phyloP scores from a whole-genome alignment of 1,284 basidiomycete genomes.

The Ceratobasidium sp. region DNA sequence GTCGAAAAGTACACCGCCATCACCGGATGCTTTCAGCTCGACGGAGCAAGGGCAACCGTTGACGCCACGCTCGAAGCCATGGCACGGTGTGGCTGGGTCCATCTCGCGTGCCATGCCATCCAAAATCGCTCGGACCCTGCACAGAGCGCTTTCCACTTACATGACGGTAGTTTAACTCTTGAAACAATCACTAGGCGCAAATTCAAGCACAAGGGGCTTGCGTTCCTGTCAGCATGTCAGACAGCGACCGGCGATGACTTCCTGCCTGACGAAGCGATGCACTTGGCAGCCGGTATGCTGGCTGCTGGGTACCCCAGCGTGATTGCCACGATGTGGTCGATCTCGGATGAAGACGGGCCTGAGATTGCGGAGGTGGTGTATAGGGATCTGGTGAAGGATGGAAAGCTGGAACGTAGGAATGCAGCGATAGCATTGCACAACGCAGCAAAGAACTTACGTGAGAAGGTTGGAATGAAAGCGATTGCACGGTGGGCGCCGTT shows the following conservation, averaged over 20 bases:
- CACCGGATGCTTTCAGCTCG: not conserved
- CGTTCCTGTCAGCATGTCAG: not conserved
- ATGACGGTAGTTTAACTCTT: no score
- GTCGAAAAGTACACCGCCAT: not conserved
- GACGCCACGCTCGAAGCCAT: not conserved
- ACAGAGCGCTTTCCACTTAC: no score
- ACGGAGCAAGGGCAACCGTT: not conserved
- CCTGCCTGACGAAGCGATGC: conserved; percentile 4
- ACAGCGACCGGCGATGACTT: not conserved
- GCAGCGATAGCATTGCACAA: no score
- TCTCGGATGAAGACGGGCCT: not conserved
- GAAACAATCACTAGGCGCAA: no score
- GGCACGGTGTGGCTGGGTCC: not conserved
- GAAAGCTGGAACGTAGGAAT: no score
- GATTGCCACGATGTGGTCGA: conserved; percentile 7
- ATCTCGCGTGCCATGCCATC: conserved; percentile 6
- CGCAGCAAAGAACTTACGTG: no score
- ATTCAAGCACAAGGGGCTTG: no score
- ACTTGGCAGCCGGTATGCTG: conserved; percentile 6
- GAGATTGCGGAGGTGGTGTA: no score
- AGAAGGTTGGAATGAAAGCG: no score
- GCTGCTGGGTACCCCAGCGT: conserved; percentile 1
- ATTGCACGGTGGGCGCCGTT: no score
- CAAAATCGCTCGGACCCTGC: no score
- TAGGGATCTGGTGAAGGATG: no score